A percentile compares a stretch with the other conserved stretches of the same genome.
phyloP scores from a whole-genome alignment of 352 stramenopile genomes.

The Phytopythium montanum region DNA sequence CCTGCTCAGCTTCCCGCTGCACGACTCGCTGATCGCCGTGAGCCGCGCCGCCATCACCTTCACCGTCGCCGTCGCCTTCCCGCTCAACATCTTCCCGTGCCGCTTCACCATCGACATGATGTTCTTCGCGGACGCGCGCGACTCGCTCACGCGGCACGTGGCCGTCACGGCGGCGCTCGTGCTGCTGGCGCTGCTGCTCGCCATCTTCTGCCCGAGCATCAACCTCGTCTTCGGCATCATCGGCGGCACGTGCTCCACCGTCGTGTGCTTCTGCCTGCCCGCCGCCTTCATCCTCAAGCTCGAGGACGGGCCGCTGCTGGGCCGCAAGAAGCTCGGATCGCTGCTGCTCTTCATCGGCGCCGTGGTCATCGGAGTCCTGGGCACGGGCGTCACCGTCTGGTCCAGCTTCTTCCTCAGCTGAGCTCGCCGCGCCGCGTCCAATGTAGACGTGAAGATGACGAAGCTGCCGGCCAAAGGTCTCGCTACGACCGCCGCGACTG shows the following conservation, averaged over 20 bases:
- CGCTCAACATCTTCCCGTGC: slow-evolving; percentile 86
- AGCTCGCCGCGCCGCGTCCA: neutral
- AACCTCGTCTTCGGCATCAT: slow-evolving; percentile 88
- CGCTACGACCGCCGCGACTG: too few relatives aligned
- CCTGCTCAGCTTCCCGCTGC: slow-evolving; percentile 70
- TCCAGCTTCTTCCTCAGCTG: slow-evolving; percentile 37
- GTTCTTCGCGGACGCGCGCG: slow-evolving; percentile 78
- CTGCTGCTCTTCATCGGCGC: slow-evolving; percentile 69
- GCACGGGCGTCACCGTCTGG: slow-evolving; percentile 74
- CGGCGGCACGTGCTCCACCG: slow-evolving; percentile 72
- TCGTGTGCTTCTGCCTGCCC: slow-evolving; percentile 84
- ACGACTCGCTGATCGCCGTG: slow-evolving; percentile 76
- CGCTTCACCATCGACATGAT: slow-evolving; percentile 88
- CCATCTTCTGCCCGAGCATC: slow-evolving; percentile 84
- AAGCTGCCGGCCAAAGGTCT: too few relatives aligned
- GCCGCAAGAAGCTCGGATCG: slow-evolving; percentile 69
- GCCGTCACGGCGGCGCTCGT: slow-evolving; percentile 61
- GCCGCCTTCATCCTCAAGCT: slow-evolving; percentile 86
- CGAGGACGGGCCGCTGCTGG: slow-evolving; percentile 63
- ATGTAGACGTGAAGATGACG: neutral
- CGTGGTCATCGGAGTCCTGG: slow-evolving; percentile 62
- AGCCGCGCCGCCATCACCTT: slow-evolving; percentile 84
- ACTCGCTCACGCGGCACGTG: slow-evolving; percentile 64
- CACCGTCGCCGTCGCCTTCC: slow-evolving; percentile 79
- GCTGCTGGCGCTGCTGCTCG: slow-evolving; percentile 60